Base-by-base conservation (phyloP, 78 protist genomes). In the Dictyostelium intermedium region DNA sequence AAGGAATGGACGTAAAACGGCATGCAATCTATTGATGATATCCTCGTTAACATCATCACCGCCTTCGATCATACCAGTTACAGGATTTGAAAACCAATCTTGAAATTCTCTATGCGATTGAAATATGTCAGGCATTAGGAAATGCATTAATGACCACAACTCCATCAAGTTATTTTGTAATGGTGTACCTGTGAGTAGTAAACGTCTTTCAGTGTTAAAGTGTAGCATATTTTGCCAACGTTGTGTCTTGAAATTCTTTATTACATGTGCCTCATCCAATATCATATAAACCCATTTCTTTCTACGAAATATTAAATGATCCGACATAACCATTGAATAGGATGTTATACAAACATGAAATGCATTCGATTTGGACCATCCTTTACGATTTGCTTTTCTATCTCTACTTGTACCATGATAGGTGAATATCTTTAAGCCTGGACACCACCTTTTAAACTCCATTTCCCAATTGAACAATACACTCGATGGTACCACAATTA, bases 201-300 rank as follows among this genome's bases (percentile, higher is more conserved):
- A 85, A 10, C 99, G 96, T 41, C 97, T 95, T 43, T 97, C 84
- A 53, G 98, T 95, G 80, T 69, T 73, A 91, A 98, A 89, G 0
- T 37, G 37, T 81, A 97, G 85, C 60, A 98, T 81, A 18, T 95
- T 83, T 39, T 95, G 91, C 98, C 98, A 98, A 27, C 99, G 97
- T 53, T 85, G 47, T 8, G 81, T 39, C 2, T 61, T 45, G 13
- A 86, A 25, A 60, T 70, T 81, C 93, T 98, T 98, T 84, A 99
- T 93, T 5, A 98, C 97, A 92, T 99, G 99, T 23, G 99, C 99
- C 76, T 99, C 99, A 96, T 99, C 99, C 34, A 99, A 92, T 32
- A 99, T 87, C 97, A 98, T 96, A 78, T 96, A 96, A 79, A 97
- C 97, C 97, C 82, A 96, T 37, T 78, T 87, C 16, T 84, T 92